Conservation (phyloP, 306 rosid genomes). For the Pterocarpus macrocarpus region DNA sequence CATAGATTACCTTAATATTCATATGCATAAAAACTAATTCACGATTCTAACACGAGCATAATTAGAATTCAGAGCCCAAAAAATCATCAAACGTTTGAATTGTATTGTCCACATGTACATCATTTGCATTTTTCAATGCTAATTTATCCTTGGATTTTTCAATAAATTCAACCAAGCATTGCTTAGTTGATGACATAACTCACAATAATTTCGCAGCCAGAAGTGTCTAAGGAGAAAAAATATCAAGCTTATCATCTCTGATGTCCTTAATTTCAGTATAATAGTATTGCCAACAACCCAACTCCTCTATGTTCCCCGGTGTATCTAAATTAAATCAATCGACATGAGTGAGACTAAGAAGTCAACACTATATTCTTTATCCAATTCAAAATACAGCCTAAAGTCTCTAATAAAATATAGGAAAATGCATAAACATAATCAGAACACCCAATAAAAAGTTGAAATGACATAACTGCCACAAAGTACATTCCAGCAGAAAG, state of each 20-base stretch:
- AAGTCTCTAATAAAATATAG: constrained; percentile 16
- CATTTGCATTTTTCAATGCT: neutral
- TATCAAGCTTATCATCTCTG: neutral
- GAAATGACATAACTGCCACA: constrained; percentile 1
- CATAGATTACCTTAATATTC: neutral
- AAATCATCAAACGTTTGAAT: neutral
- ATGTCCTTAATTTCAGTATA: neutral
- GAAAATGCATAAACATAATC: constrained; percentile 11
- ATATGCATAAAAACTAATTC: neutral
- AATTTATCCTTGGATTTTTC: constrained; percentile 27
- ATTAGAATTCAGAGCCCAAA: neutral
- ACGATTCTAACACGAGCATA: constrained; percentile 1
- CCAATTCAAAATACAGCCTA: neutral
- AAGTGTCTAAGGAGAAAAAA: constrained; percentile 13
- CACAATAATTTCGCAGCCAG: neutral
- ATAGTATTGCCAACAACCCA: neutral
- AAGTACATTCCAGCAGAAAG: constrained; percentile 23
- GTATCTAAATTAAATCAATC: constrained; percentile 15
- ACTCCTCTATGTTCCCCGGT: neutral
- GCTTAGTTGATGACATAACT: neutral
- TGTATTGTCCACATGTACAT: neutral
- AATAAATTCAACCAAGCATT: constrained; percentile 6
- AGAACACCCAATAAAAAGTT: constrained; percentile 11
- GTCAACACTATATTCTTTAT: constrained; percentile 16
- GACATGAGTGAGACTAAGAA: neutral